Conservation (phyloP, 2,329 filamentous ascomycete species). For the Aspergillus caelatus region DNA sequence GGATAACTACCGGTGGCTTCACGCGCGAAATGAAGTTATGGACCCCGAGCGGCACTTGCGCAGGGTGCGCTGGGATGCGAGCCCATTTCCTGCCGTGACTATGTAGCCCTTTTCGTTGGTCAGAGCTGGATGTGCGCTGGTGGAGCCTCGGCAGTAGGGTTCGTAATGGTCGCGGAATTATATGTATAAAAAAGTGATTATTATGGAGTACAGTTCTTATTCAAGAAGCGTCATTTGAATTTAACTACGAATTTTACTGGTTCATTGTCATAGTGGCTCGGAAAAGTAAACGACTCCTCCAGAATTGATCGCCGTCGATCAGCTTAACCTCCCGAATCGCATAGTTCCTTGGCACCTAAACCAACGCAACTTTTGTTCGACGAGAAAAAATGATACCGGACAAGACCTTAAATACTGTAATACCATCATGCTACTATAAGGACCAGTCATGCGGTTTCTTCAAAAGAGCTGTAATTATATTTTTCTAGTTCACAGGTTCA, state of each 20-base stretch:
- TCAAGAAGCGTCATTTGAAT: neutral
- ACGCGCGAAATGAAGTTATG: neutral
- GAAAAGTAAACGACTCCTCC: neutral
- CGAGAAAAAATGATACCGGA: no score
- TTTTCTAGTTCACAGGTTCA: no score
- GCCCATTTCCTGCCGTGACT: neutral
- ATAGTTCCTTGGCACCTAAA: neutral
- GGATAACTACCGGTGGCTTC: slow-evolving; percentile 5
- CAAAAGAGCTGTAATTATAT: no score
- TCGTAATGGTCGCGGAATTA: neutral
- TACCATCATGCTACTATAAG: no score
- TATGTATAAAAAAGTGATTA: neutral
- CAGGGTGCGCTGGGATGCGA: neutral
- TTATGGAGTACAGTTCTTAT: neutral
- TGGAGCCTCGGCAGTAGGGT: neutral
- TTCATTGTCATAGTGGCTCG: neutral
- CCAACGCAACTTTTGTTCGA: no score
- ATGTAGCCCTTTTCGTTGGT: neutral
- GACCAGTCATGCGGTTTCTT: no score
- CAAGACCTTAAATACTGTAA: no score
- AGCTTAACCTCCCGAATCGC: neutral
- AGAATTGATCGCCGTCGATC: neutral
- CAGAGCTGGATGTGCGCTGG: no score
- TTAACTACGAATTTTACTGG: neutral
- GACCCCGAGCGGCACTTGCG: neutral